Percentiles rank a stretch among this genome's conserved stretches.
Evolutionary conservation across 108 stramenopile species (phyloP).

Genomic region (Pseudonitzschia delicatissima): DNA sequence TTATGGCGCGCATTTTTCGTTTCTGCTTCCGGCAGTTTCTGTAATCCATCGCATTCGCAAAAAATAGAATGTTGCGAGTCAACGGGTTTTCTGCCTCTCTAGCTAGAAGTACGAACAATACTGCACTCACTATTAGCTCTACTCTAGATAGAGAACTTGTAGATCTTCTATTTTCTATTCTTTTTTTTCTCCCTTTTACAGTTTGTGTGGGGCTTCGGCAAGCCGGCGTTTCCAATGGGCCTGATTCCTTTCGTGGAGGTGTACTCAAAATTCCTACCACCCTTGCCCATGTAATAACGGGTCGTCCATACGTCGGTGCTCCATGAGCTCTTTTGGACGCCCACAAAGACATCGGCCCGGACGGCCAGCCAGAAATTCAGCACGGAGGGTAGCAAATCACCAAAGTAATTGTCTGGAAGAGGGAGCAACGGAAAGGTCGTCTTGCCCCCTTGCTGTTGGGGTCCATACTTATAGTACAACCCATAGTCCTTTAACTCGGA

Average conservation of each 20-base stretch:
- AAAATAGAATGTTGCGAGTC: too few species aligned
- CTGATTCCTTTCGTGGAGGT: conserved; percentile 23
- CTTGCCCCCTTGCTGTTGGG: background rate
- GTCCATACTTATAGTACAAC: background rate
- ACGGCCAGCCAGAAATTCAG: conserved; percentile 69
- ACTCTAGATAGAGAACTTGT: too few species aligned
- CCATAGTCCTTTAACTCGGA: background rate
- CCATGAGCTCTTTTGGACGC: conserved; percentile 55
- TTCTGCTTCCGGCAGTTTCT: too few species aligned
- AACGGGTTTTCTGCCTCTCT: too few species aligned
- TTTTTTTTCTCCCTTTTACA: conserved; percentile 17
- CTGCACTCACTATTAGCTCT: too few species aligned
- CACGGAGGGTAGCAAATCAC: conserved; percentile 52
- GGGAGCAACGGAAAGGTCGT: background rate
- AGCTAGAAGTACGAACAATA: too few species aligned
- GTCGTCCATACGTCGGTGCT: conserved; percentile 69
- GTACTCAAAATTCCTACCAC: conserved; percentile 41
- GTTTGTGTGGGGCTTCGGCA: conserved; percentile 40
- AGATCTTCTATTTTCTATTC: too few species aligned
- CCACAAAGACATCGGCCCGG: conserved; percentile 54
- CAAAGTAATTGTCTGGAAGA: conserved; percentile 26
- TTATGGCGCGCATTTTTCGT: too few species aligned
- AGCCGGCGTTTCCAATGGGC: conserved; percentile 37
- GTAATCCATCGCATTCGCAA: too few species aligned
- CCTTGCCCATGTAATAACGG: conserved; percentile 57